Evolutionary conservation across 2,329 filamentous ascomycete genomes (phyloP), one percentile per base, ranked within the genome.

Genomic region (Simplicillium sp.): DNA sequence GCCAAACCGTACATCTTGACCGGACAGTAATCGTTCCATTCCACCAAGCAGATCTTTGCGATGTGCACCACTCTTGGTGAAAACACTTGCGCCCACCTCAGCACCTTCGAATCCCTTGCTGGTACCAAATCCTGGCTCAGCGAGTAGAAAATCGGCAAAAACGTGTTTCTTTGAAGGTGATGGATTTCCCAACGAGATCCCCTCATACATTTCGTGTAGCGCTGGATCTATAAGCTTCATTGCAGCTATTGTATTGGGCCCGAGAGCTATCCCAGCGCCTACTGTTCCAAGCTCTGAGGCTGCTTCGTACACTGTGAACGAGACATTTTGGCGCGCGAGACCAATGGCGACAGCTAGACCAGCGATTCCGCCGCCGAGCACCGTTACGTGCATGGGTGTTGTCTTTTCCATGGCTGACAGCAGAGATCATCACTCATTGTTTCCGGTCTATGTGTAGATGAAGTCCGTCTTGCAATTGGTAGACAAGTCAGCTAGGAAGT

Each of bases 311-410:
- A 44, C 25, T 2, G 34, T 37, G 20, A 18, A 37, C 13, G 34
- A 34, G 7, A 44, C 29, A 15, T 34, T 37, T 20, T 32, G n/a
- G 14, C 34, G 35, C 3, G 29, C 34, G 2, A 44, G 34, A 2
- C 33, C 42, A 31, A 40, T 40, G 25, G 42, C 38, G 4, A 44
- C 34, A 11, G 42, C 29, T 8, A 44, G 38, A 3, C 42, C 42
- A 33, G 28, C 34, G 6, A 44, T 44, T 8, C 42, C 42, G 4
- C 42, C 42, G 11, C 42, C 42, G n/a, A 44, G 29, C 7, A 44
- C 40, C 13, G 42, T 38, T 17, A 44, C 33, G 12, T 15, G 31
- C 12, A 33, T 33, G 31, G 31, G 31, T 33, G 31, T 11, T 5
- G 6, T 25, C 20, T 25, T 25, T 9, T 25, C 20, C 20, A 25